Percentiles rank a stretch among this genome's conserved stretches.
These are phyloP conservation scores for Russula sp. DNA, from an alignment of 768 basidiomycete genomes.

Conservation along the genomic window DNA sequence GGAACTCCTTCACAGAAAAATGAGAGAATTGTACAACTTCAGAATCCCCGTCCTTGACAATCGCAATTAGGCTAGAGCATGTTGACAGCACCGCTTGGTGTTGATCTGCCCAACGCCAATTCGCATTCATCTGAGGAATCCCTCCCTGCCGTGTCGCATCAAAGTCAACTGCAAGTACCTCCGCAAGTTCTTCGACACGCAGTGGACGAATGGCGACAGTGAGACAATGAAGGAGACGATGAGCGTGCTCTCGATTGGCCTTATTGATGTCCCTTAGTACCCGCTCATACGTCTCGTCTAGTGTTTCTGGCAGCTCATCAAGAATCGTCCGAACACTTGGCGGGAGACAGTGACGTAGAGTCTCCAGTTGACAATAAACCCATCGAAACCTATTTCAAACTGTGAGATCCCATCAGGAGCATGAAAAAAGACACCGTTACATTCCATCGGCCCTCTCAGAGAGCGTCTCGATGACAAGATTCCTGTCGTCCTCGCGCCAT, in stretches of 20 bases:
- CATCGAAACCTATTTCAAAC: neutral
- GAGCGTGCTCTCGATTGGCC: neutral
- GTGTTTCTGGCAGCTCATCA: neutral
- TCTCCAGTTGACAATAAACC: neutral
- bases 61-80: neutral
- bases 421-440: neutral
- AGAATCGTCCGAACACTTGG: neutral
- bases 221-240: conserved; percentile 10
- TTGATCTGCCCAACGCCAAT: neutral
- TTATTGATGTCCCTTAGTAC: neutral
- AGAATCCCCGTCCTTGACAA: neutral
- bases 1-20: conserved; percentile 6
- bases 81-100: neutral
- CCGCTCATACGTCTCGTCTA: neutral
- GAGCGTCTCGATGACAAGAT: neutral
- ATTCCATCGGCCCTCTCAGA: neutral
- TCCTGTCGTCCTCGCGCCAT: conserved; percentile 7
- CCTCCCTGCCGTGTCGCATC: neutral
- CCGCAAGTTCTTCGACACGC: conserved; percentile 2
- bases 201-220: neutral
- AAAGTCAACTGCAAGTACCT: conserved; percentile 12
- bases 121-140: neutral
- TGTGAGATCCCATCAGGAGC: neutral
- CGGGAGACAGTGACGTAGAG: neutral
- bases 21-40: conserved; percentile 9